Evolutionary conservation across 2,329 filamentous ascomycete genomes (phyloP).

Genomic region (Ophiostoma australiae): DNA sequence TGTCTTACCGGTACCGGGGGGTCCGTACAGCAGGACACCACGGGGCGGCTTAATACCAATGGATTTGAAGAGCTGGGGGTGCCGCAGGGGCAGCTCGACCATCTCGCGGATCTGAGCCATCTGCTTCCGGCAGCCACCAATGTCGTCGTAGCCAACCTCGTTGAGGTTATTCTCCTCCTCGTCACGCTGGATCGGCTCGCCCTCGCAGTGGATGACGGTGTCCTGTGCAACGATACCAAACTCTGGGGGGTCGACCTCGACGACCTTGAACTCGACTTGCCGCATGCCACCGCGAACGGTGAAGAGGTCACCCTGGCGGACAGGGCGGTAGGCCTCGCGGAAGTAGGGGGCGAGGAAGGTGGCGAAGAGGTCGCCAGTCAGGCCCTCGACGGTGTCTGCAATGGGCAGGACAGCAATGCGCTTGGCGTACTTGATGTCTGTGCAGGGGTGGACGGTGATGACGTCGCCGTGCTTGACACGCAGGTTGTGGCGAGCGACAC

Average conservation of each 20-base stretch:
- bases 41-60: conserved; percentile 99
- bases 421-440: conserved; percentile 99
- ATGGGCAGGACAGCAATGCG: conserved; percentile 97
- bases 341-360: conserved; percentile 99
- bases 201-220: conserved; percentile 98
- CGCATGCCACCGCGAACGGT: conserved; percentile 97
- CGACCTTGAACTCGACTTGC: conserved; percentile 99
- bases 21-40: conserved; percentile 93
- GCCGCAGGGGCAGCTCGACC: conserved; percentile 92
- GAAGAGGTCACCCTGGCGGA: conserved; percentile 96
- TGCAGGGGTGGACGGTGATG: conserved; percentile 94
- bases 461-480: conserved; percentile 98
- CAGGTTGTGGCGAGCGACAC: conserved; percentile 96
- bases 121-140: conserved; percentile 98
- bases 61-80: conserved; percentile 99
- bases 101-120: conserved; percentile 99
- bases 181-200: conserved; percentile 90
- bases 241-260: conserved; percentile 96
- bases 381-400: conserved; percentile 94
- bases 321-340: conserved; percentile 95
- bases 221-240: conserved; percentile 98
- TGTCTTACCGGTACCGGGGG: conserved; percentile 98
- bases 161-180: conserved; percentile 99
- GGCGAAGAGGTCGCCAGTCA: conserved; percentile 96
- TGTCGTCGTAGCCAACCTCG: conserved; percentile 98